phyloP scores from a whole-genome alignment of 2,329 filamentous ascomycete species.

The Aspergillus fischeri region DNA sequence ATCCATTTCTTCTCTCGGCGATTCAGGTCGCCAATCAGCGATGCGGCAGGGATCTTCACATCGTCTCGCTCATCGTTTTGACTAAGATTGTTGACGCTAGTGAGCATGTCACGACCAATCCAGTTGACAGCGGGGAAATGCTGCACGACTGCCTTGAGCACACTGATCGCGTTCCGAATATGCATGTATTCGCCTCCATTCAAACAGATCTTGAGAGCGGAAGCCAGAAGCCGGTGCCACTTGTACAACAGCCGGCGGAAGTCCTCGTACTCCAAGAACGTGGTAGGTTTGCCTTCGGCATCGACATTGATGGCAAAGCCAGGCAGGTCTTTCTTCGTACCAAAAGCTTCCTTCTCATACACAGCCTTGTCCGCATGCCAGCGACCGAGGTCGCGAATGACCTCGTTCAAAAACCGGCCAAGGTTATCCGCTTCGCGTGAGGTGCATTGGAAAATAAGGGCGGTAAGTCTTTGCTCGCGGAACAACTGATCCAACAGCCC shows the following conservation, averaged over 20 bases:
- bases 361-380: constrained; percentile 77
- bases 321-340: constrained; percentile 59
- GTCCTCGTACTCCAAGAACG: constrained; percentile 75
- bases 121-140: constrained; percentile 87
- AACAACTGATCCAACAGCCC: constrained; percentile 81
- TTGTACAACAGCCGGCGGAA: constrained; percentile 82
- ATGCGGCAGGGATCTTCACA: constrained; percentile 48
- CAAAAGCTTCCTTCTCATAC: constrained; percentile 81
- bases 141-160: constrained; percentile 75
- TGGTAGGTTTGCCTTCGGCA: constrained; percentile 64
- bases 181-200: constrained; percentile 91
- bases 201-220: constrained; percentile 76
- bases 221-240: constrained; percentile 82
- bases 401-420: constrained; percentile 82
- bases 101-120: constrained; percentile 59
- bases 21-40: constrained; percentile 46
- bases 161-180: constrained; percentile 88
- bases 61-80: constrained; percentile 46
- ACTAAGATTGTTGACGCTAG: constrained; percentile 40
- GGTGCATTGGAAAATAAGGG: constrained; percentile 83
- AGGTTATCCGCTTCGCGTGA: constrained; percentile 88
- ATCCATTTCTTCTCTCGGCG: constrained; percentile 48
- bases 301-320: constrained; percentile 77
- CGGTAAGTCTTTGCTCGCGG: constrained; percentile 71
- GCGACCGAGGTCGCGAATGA: constrained; percentile 70